Conservation (phyloP, 495 filamentous ascomycete species). For the Choiromyces venosus region DNA sequence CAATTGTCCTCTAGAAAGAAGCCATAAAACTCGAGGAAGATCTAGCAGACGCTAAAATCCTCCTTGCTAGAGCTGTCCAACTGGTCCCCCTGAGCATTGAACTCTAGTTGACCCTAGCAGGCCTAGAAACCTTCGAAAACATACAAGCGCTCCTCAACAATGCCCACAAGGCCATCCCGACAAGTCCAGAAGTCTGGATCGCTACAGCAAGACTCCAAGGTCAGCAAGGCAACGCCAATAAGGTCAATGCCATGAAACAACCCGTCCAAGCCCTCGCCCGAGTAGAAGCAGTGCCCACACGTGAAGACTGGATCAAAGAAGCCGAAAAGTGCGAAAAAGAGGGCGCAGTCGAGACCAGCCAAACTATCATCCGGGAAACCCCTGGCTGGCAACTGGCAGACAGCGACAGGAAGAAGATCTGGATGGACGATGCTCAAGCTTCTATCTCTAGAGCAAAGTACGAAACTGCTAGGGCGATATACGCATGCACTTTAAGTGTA, state of each 20-base stretch:
- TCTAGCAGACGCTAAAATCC: too few species aligned
- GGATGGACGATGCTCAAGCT: slow-evolving; percentile 89
- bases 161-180: slow-evolving; percentile 86
- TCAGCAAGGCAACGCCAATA: too few species aligned
- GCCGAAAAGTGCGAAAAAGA: too few species aligned
- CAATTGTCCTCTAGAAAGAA: too few species aligned
- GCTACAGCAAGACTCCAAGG: slow-evolving; percentile 87
- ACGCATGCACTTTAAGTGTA: slow-evolving; percentile 80
- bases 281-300: slow-evolving; percentile 89
- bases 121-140: slow-evolving; percentile 80
- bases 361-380: slow-evolving; percentile 82
- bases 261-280: slow-evolving; percentile 80
- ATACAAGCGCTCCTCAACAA: too few species aligned
- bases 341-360: slow-evolving; percentile 82
- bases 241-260: slow-evolving; percentile 96
- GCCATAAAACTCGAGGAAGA: too few species aligned
- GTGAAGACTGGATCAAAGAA: slow-evolving; percentile 93
- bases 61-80: too few species aligned
- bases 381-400: slow-evolving; percentile 90
- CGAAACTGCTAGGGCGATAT: too few species aligned
- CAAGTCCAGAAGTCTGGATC: slow-evolving; percentile 91
- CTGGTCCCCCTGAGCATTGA: slow-evolving; percentile 84
- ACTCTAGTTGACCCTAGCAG: slow-evolving; percentile 86
- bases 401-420: slow-evolving; percentile 91
- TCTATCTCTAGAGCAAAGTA: too few species aligned